phyloP scores from a whole-genome alignment of 441 rosid species.

The Populus hybrid region DNA sequence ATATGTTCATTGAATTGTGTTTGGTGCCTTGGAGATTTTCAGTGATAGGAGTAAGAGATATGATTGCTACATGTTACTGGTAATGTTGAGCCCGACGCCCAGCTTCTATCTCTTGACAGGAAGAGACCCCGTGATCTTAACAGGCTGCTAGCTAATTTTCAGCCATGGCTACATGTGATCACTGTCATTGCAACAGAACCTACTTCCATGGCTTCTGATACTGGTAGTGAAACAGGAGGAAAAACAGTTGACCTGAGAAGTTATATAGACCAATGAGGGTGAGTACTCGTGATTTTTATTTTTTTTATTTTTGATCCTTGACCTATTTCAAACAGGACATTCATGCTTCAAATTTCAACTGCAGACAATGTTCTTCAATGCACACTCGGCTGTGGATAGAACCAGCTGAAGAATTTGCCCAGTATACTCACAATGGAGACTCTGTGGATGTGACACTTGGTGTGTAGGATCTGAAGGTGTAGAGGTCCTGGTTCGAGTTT shows the following conservation, averaged over 20 bases:
- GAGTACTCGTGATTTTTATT: conserved; percentile 2
- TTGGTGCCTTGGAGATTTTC: neutral
- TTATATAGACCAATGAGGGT: conserved; percentile 89
- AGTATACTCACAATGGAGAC: conserved; percentile 67
- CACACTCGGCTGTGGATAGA: conserved; percentile 94
- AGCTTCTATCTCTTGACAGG: conserved; percentile 82
- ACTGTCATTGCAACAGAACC: conserved; percentile 87
- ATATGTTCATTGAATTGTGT: too few species aligned
- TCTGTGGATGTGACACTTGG: conserved; percentile 85
- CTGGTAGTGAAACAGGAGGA: conserved; percentile 75
- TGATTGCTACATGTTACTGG: conserved; percentile 50
- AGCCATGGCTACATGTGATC: conserved; percentile 93
- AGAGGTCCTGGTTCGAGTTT: conserved; percentile 12
- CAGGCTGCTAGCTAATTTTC: conserved; percentile 79
- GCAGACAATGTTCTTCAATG: conserved; percentile 72
- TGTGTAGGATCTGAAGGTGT: conserved; percentile 78
- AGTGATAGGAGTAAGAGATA: conserved; percentile 74
- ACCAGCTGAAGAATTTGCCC: conserved; percentile 86
- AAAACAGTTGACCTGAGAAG: conserved; percentile 89
- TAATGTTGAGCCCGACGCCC: conserved; percentile 82
- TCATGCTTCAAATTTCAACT: conserved; percentile 23
- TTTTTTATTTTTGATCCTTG: neutral
- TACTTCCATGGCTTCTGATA: conserved; percentile 57
- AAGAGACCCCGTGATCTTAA: conserved; percentile 71
- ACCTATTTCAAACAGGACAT: neutral